Conservation (phyloP, 805 yeast species). For the Starmerella davenportii region DNA sequence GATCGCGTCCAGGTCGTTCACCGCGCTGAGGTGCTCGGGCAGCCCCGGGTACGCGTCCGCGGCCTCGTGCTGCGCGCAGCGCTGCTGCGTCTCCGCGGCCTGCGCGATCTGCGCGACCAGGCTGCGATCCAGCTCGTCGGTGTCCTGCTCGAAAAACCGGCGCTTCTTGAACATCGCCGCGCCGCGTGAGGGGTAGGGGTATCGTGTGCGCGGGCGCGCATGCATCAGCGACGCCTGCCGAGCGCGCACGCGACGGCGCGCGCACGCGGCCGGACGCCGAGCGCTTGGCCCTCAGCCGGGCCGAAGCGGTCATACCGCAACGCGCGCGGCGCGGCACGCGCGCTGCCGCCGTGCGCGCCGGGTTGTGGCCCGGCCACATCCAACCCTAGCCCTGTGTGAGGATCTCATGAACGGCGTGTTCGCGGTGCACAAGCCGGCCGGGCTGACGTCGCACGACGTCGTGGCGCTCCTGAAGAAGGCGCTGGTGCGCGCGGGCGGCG, state of each 20-base stretch:
- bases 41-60: background rate
- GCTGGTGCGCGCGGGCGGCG: conserved; percentile 39
- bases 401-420: conserved; percentile 68
- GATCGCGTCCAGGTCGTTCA: conserved; percentile 6
- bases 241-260: too few relatives aligned
- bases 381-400: too few relatives aligned
- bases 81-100: background rate
- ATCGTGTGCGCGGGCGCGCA: background rate
- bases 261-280: too few relatives aligned
- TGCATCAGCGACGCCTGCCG: conserved; percentile 1
- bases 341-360: background rate
- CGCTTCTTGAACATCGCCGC: background rate
- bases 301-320: too few relatives aligned
- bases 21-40: conserved; percentile 6
- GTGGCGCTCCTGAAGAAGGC: conserved; percentile 45
- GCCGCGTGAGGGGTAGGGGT: background rate
- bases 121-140: background rate
- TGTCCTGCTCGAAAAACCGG: background rate
- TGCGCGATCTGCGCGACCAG: background rate
- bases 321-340: too few relatives aligned
- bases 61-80: background rate
- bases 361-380: background rate
- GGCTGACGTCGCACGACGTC: conserved; percentile 62
- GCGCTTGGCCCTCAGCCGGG: too few relatives aligned
- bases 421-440: conserved; percentile 80